These are phyloP conservation scores for Dryadomyces quercivorus DNA, from an alignment of 2,329 filamentous ascomycete species.

Conservation along the genomic window DNA sequence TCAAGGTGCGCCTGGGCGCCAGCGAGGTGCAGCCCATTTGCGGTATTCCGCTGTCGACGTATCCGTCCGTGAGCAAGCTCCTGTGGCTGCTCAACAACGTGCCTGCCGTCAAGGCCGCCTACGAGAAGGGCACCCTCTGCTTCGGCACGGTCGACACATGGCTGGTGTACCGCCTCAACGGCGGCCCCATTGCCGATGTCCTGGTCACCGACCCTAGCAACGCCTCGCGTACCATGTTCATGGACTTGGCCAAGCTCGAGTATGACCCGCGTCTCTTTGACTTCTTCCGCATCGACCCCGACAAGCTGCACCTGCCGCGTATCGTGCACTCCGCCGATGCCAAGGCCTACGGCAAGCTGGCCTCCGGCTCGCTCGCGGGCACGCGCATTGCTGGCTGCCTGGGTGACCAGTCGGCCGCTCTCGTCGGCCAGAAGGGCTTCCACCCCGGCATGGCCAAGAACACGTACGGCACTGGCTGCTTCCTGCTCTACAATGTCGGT, in stretches of 20 bases:
- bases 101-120: constrained; percentile 56
- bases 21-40: constrained; percentile 59
- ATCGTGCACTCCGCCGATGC: constrained; percentile 72
- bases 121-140: constrained; percentile 63
- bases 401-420: constrained; percentile 78
- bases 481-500: constrained; percentile 80
- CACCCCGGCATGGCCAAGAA: constrained; percentile 75
- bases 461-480: constrained; percentile 83
- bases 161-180: constrained; percentile 76
- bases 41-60: constrained; percentile 76
- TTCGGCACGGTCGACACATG: constrained; percentile 86
- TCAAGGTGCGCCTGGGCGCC: constrained; percentile 56
- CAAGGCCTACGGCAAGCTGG: constrained; percentile 58
- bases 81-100: constrained; percentile 70
- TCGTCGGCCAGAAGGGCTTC: constrained; percentile 80
- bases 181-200: constrained; percentile 49
- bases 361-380: constrained; percentile 53
- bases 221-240: constrained; percentile 86
- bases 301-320: constrained; percentile 62
- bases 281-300: constrained; percentile 62
- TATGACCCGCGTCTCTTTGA: constrained; percentile 67
- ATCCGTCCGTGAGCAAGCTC: constrained; percentile 79
- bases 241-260: constrained; percentile 69
- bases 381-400: constrained; percentile 67
- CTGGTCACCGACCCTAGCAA: constrained; percentile 82